Conservation (phyloP, 768 basidiomycete genomes). For the Panellus pusillus region DNA sequence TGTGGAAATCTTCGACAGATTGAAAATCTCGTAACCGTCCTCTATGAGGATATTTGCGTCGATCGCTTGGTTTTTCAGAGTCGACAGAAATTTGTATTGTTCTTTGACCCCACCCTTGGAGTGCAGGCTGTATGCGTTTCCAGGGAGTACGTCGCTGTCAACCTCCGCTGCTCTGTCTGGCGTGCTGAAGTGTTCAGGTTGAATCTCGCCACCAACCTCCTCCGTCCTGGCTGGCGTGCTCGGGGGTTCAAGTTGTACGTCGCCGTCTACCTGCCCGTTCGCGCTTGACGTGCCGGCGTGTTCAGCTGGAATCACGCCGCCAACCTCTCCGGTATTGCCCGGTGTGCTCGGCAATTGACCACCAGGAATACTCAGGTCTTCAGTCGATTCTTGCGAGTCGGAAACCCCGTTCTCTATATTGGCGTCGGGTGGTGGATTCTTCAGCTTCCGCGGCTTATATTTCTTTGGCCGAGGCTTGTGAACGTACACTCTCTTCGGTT, state of each 20-base stretch:
- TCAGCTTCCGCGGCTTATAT: constrained; percentile 7
- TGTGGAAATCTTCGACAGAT: constrained; percentile 38
- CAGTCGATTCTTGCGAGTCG: too few species aligned
- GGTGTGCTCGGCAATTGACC: too few species aligned
- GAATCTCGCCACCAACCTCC: too few species aligned
- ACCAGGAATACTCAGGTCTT: too few species aligned
- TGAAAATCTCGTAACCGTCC: constrained; percentile 50
- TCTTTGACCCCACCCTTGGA: constrained; percentile 40
- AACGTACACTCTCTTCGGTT: constrained; percentile 9
- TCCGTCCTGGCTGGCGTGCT: too few species aligned
- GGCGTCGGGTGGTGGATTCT: constrained; percentile 1
- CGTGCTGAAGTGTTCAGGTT: too few species aligned
- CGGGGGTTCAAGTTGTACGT: too few species aligned
- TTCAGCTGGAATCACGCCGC: too few species aligned
- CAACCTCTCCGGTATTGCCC: too few species aligned
- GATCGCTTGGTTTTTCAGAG: constrained; percentile 46
- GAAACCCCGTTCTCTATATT: not conserved
- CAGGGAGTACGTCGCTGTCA: not conserved
- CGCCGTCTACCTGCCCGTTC: too few species aligned
- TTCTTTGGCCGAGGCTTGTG: constrained; percentile 2
- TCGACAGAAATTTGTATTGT: constrained; percentile 43
- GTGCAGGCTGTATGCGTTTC: constrained; percentile 6
- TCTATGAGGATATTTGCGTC: constrained; percentile 41
- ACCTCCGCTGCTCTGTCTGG: too few species aligned
- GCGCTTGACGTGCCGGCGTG: too few species aligned